These are phyloP conservation scores for Raffaelea deltoideospora DNA, from an alignment of 2,329 filamentous ascomycete genomes.

Conservation along the genomic window DNA sequence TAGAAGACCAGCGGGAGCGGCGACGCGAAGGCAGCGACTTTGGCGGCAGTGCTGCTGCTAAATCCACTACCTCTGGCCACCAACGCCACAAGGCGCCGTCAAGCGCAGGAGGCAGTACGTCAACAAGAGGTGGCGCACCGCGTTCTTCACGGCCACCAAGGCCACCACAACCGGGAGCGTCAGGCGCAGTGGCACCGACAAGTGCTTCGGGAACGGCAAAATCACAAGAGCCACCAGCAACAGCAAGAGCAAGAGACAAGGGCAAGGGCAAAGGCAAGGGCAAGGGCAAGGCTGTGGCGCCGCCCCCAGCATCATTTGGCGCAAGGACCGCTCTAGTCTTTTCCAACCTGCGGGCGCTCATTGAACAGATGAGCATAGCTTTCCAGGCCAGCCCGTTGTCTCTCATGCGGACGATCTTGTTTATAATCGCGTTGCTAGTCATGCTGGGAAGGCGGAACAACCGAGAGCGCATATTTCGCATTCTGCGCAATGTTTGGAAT, in stretches of 20 bases:
- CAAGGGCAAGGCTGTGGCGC: slow-evolving; percentile 17
- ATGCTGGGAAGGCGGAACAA: slow-evolving; percentile 62
- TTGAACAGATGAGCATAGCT: slow-evolving; percentile 34
- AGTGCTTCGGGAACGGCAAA: not conserved
- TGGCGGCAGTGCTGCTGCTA: not conserved
- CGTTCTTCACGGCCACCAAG: slow-evolving; percentile 18
- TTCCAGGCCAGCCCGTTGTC: slow-evolving; percentile 42
- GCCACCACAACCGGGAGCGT: not conserved
- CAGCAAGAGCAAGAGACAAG: not conserved
- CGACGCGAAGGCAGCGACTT: slow-evolving; percentile 34
- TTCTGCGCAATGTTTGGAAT: slow-evolving; percentile 57
- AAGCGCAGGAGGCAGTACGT: slow-evolving; percentile 17
- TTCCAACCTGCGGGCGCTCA: slow-evolving; percentile 31
- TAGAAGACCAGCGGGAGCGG: slow-evolving; percentile 37
- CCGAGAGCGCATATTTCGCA: slow-evolving; percentile 55
- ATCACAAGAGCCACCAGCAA: not conserved
- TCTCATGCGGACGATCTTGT: slow-evolving; percentile 53
- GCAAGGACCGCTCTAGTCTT: slow-evolving; percentile 37
- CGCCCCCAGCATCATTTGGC: slow-evolving; percentile 21
- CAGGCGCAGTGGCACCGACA: too few relatives aligned
- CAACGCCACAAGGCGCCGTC: slow-evolving; percentile 43
- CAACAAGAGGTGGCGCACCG: slow-evolving; percentile 13
- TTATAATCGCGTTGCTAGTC: slow-evolving; percentile 63
- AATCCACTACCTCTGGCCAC: too few relatives aligned
- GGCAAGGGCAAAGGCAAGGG: slow-evolving; percentile 13